These are phyloP conservation scores for Sporothrix schenckii DNA, from an alignment of 2,329 filamentous ascomycete species.

Conservation along the genomic window DNA sequence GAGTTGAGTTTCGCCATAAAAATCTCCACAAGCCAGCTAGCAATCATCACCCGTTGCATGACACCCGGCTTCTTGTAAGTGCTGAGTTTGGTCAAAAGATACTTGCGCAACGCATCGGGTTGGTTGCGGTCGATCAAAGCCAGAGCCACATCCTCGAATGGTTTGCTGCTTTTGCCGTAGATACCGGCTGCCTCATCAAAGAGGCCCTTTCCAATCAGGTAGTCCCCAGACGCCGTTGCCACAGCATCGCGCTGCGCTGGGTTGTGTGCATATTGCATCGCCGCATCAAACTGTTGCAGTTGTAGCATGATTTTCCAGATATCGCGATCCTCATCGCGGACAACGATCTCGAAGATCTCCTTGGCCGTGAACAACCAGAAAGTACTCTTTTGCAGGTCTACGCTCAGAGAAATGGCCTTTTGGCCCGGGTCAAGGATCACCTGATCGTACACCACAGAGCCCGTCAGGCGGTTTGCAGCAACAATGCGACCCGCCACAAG, in stretches of 20 bases:
- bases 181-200: constrained; percentile 85
- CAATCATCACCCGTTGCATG: constrained; percentile 96
- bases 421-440: constrained; percentile 79
- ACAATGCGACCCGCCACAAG: constrained; percentile 82
- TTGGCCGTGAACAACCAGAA: constrained; percentile 93
- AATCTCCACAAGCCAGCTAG: constrained; percentile 91
- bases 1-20: constrained; percentile 98
- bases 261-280: constrained; percentile 81
- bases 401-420: constrained; percentile 77
- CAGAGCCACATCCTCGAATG: constrained; percentile 93
- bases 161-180: constrained; percentile 93
- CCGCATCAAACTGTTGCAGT: constrained; percentile 83
- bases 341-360: constrained; percentile 92
- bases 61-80: constrained; percentile 77
- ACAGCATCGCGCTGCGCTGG: constrained; percentile 84
- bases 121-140: constrained; percentile 88
- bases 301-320: constrained; percentile 94
- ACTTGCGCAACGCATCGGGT: constrained; percentile 86
- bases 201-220: constrained; percentile 77
- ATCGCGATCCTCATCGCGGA: constrained; percentile 86
- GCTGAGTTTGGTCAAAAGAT: constrained; percentile 80
- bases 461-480: constrained; percentile 83
- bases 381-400: constrained; percentile 92
- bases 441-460: constrained; percentile 84
- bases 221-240: constrained; percentile 87